phyloP scores from a whole-genome alignment of 306 rosid species.

The Alnus glutinosa region DNA sequence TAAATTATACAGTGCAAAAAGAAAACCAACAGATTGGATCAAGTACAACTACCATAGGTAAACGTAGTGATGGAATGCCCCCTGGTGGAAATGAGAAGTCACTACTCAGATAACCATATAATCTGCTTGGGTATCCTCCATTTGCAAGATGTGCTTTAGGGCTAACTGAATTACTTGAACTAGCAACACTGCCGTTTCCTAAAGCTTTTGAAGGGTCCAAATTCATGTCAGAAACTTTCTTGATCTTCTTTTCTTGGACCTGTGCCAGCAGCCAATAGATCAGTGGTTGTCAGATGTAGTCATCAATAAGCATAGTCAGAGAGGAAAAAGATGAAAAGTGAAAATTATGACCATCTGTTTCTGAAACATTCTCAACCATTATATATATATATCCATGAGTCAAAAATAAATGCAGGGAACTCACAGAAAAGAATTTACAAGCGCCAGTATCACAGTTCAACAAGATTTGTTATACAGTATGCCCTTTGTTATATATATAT shows the following conservation, averaged over 20 bases:
- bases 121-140: slow-evolving; percentile 71
- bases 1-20: background rate
- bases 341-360: background rate
- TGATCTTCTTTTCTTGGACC: slow-evolving; percentile 99
- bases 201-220: slow-evolving; percentile 68
- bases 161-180: slow-evolving; percentile 78
- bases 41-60: slow-evolving; percentile 83
- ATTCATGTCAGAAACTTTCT: slow-evolving; percentile 89
- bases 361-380: background rate
- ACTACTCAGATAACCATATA: slow-evolving; percentile 50
- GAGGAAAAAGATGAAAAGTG: slow-evolving; percentile 11
- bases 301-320: slow-evolving; percentile 21
- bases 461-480: background rate
- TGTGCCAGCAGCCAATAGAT: slow-evolving; percentile 32
- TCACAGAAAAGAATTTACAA: background rate
- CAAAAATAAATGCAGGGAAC: background rate
- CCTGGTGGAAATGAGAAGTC: slow-evolving; percentile 77
- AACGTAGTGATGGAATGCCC: slow-evolving; percentile 70
- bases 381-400: background rate
- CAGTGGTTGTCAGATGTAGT: slow-evolving; percentile 19
- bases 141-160: slow-evolving; percentile 67
- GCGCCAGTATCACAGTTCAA: background rate
- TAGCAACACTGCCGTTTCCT: slow-evolving; percentile 77
- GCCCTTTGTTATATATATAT: background rate
- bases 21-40: slow-evolving; percentile 19